Percentiles rank a stretch among this genome's conserved stretches.
Evolutionary conservation across 208 protist species (phyloP).

Genomic region (Lotmaria passim): DNA sequence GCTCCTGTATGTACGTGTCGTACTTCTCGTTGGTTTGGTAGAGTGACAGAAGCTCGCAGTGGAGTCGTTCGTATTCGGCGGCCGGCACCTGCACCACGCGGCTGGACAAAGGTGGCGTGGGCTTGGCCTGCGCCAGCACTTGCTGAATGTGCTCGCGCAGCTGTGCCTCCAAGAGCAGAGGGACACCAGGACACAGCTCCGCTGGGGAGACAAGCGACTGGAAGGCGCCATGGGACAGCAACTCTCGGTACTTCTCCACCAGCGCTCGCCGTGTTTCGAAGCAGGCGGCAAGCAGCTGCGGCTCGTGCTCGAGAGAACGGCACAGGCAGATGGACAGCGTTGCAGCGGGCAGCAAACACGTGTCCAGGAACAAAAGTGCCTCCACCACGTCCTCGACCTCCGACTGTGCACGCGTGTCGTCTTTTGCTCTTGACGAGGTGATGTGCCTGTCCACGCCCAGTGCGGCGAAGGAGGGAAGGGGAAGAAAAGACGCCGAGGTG

Average conservation of each 20-base stretch:
- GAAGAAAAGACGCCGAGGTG: no score
- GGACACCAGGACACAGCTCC: not conserved
- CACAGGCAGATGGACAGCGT: slow-evolving; percentile 7
- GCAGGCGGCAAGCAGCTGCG: slow-evolving; percentile 7
- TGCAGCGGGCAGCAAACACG: slow-evolving; percentile 14
- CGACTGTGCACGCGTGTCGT: not conserved
- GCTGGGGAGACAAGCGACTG: not conserved
- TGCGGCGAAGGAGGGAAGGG: slow-evolving; percentile 1
- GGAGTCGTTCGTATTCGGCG: slow-evolving; percentile 27
- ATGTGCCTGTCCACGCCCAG: not conserved
- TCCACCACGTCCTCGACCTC: slow-evolving; percentile 2
- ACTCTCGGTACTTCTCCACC: not conserved
- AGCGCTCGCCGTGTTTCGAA: slow-evolving; percentile 20
- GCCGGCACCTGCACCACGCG: slow-evolving; percentile 22
- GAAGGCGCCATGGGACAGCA: not conserved
- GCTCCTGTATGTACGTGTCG: slow-evolving; percentile 24
- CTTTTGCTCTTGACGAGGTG: not conserved
- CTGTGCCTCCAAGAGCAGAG: slow-evolving; percentile 13
- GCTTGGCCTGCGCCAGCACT: not conserved
- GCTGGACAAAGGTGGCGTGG: not conserved
- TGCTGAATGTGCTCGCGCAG: slow-evolving; percentile 10
- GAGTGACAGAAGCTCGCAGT: slow-evolving; percentile 39
- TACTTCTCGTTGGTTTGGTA: slow-evolving; percentile 41
- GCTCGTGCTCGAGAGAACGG: slow-evolving; percentile 12
- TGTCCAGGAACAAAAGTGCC: slow-evolving; percentile 16